A percentile compares a stretch with the other conserved stretches of the same genome.
Conservation (phyloP, 2,329 filamentous ascomycete species). For the Epichloe hybrida region DNA sequence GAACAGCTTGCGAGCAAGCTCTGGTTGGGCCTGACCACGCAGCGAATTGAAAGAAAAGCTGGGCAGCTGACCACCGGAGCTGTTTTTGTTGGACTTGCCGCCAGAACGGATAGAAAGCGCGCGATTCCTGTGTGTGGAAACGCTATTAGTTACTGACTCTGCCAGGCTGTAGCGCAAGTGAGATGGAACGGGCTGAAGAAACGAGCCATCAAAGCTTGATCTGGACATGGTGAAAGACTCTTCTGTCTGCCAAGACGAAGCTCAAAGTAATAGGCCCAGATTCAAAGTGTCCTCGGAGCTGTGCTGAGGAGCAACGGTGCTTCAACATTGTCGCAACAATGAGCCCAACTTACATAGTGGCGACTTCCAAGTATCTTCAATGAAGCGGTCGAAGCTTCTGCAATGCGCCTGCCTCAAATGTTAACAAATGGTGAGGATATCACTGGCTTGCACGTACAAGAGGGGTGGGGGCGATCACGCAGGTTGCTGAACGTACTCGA, state of each 20-base stretch:
- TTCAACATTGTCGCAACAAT: background rate
- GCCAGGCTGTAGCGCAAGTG: slow-evolving; percentile 7
- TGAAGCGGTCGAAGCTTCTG: background rate
- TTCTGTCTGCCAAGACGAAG: background rate
- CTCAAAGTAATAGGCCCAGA: background rate
- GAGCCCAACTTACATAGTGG: slow-evolving; percentile 5
- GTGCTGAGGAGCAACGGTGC: background rate
- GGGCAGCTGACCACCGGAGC: slow-evolving; percentile 31
- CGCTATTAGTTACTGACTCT: slow-evolving; percentile 16
- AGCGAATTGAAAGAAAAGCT: slow-evolving; percentile 80
- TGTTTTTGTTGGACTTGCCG: slow-evolving; percentile 34
- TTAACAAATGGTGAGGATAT: background rate
- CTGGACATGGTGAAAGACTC: slow-evolving; percentile 16
- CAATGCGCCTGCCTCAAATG: background rate
- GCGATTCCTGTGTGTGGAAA: slow-evolving; percentile 46
- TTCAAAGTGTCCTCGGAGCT: background rate
- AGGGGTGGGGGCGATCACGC: background rate
- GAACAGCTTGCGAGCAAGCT: slow-evolving; percentile 79
- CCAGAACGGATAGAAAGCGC: slow-evolving; percentile 60
- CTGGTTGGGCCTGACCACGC: slow-evolving; percentile 71
- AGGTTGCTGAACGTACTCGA: background rate
- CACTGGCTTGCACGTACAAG: background rate
- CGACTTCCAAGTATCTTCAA: slow-evolving; percentile 3
- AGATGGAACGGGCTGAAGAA: slow-evolving; percentile 10
- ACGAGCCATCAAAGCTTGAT: slow-evolving; percentile 17